phyloP scores from a whole-genome alignment of 306 rosid species.

The Medicago lupulina region DNA sequence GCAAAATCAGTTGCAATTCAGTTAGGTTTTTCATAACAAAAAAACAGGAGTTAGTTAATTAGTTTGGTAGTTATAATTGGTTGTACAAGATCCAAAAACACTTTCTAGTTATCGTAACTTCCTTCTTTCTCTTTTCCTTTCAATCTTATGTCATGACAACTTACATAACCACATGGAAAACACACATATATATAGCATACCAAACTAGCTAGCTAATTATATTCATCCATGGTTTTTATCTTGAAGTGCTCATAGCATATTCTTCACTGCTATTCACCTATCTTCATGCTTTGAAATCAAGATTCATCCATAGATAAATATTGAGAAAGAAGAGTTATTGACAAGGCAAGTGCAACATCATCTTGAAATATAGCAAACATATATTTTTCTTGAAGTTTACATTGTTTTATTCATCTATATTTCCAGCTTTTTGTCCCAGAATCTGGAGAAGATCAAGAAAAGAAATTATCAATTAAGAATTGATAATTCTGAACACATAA shows the following conservation, averaged over 20 bases:
- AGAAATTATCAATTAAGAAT: neutral
- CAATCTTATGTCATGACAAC: neutral
- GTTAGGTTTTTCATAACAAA: slow-evolving; percentile 10
- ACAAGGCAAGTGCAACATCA: neutral
- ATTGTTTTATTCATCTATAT: neutral
- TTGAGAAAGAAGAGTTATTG: neutral
- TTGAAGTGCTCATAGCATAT: slow-evolving; percentile 1
- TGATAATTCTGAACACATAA: too few relatives aligned
- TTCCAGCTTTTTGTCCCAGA: neutral
- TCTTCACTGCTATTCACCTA: neutral
- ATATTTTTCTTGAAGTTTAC: neutral
- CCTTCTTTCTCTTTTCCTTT: slow-evolving; percentile 12
- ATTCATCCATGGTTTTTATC: neutral
- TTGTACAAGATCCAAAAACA: slow-evolving; percentile 7
- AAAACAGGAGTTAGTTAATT: slow-evolving; percentile 5
- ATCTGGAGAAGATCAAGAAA: neutral
- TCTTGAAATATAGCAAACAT: neutral
- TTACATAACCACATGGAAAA: slow-evolving; percentile 1
- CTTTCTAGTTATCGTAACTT: slow-evolving; percentile 10
- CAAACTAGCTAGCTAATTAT: neutral
- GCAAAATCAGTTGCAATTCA: neutral
- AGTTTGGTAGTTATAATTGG: neutral
- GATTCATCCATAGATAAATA: too few relatives aligned
- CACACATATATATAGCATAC: neutral
- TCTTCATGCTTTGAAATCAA: too few relatives aligned